Evolutionary conservation across 371 early-diverging fungal species (phyloP).

Genomic region (Rhizomucor miehei): DNA sequence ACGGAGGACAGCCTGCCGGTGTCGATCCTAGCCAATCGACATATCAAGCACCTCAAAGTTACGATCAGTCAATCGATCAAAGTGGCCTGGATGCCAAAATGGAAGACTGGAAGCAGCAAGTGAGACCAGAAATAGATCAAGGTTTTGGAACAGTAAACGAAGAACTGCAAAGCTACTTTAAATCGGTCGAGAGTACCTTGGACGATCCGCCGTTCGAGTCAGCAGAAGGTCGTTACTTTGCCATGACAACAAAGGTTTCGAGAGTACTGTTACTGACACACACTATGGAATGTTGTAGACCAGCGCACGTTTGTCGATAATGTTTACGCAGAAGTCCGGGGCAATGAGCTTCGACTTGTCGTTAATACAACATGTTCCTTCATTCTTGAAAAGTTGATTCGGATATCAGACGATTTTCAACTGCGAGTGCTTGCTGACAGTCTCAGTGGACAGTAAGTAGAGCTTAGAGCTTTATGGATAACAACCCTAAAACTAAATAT

Average conservation of each 20-base stretch:
- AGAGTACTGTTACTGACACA: not conserved
- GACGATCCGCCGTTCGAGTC: constrained; percentile 69
- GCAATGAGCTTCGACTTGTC: constrained; percentile 70
- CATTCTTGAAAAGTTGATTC: constrained; percentile 77
- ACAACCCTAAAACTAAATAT: not conserved
- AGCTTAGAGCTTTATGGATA: not conserved
- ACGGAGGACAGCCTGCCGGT: not conserved
- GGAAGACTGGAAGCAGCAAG: constrained; percentile 2
- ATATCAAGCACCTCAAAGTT: not conserved
- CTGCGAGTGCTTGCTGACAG: constrained; percentile 69
- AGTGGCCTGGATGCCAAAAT: not conserved
- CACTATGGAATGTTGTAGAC: constrained; percentile 34
- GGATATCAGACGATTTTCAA: constrained; percentile 68
- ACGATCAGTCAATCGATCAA: too few relatives aligned
- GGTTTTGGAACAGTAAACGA: constrained; percentile 61
- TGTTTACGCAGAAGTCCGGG: constrained; percentile 75
- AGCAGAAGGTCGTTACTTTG: constrained; percentile 59
- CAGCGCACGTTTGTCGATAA: constrained; percentile 71
- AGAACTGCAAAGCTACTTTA: constrained; percentile 72
- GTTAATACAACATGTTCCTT: constrained; percentile 77
- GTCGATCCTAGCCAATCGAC: not conserved
- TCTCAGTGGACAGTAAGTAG: constrained; percentile 59
- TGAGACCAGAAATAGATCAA: not conserved
- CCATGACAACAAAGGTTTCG: constrained; percentile 1
- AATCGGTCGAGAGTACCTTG: constrained; percentile 69